Conservation (phyloP, 2,329 filamentous ascomycete genomes). For the Pseudogymnoascus sp. region DNA sequence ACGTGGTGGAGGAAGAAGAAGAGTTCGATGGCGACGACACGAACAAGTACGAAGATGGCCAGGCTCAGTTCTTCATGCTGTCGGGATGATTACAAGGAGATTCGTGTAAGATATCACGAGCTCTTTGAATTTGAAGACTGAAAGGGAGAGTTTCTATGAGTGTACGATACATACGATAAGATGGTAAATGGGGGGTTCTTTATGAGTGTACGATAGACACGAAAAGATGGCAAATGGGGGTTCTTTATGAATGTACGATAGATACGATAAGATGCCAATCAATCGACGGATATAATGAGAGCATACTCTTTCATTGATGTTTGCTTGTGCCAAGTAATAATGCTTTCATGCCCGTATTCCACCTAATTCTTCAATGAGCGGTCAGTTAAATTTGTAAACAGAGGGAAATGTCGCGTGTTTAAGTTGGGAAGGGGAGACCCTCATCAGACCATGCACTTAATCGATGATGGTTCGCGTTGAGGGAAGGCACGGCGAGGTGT, state of each 20-base stretch:
- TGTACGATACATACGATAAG: not conserved
- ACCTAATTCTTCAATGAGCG: not conserved
- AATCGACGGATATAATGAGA: not conserved
- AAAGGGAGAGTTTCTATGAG: not conserved
- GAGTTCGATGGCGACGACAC: not conserved
- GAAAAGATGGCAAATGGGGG: too few species aligned
- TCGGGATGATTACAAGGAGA: not conserved
- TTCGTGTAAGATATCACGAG: not conserved
- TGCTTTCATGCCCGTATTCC: not conserved
- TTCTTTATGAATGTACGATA: not conserved
- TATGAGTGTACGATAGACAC: not conserved
- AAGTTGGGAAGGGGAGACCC: not conserved
- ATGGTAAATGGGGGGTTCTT: not conserved
- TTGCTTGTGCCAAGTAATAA: not conserved
- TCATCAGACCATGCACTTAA: not conserved
- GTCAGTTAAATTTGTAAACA: not conserved
- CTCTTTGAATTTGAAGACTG: not conserved
- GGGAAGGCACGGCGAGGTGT: not conserved
- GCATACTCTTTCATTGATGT: conserved; percentile 2
- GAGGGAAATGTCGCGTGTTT: not conserved
- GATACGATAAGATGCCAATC: not conserved
- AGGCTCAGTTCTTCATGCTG: not conserved
- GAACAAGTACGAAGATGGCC: not conserved
- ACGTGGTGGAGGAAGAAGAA: not conserved
- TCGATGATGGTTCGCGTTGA: not conserved